Evolutionary conservation across 208 protist species (phyloP).

Genomic region (Leishmania arabica): DNA sequence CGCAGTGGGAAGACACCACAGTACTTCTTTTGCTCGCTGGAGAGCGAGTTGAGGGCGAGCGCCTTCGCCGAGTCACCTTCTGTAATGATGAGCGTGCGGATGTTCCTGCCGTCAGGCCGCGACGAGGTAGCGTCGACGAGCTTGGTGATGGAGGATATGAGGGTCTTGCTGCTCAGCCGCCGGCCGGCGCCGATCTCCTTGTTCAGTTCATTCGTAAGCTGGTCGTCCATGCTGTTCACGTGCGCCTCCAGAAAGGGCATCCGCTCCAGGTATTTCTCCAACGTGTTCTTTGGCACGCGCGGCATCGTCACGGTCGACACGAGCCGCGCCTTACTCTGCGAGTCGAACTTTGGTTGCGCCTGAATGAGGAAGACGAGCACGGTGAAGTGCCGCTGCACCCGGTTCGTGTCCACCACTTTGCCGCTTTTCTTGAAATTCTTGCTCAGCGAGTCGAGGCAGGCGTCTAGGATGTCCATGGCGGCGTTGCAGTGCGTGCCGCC

Average conservation of each 20-base stretch:
- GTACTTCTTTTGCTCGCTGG: conserved; percentile 95
- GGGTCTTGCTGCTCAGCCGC: conserved; percentile 71
- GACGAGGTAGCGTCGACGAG: conserved; percentile 93
- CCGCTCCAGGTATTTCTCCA: conserved; percentile 78
- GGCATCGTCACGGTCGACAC: conserved; percentile 88
- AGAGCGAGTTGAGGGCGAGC: conserved; percentile 96
- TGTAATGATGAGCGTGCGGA: conserved; percentile 98
- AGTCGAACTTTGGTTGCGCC: conserved; percentile 99
- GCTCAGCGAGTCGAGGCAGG: conserved; percentile 64
- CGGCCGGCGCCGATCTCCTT: conserved; percentile 78
- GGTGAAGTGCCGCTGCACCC: conserved; percentile 96
- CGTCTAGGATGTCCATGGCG: conserved; percentile 89
- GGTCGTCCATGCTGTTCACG: conserved; percentile 67
- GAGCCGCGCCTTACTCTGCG: conserved; percentile 99
- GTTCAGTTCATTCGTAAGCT: conserved; percentile 78
- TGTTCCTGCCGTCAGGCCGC: conserved; percentile 66
- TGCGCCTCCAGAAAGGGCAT: conserved; percentile 88
- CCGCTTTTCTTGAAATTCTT: conserved; percentile 77
- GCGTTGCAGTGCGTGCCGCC: conserved; percentile 99
- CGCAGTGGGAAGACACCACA: conserved; percentile 98
- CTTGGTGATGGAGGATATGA: conserved; percentile 97
- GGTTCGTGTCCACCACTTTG: conserved; percentile 93
- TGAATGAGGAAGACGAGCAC: conserved; percentile 99
- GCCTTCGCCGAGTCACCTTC: conserved; percentile 99
- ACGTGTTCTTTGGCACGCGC: conserved; percentile 85